Conservation (phyloP, 148 eudicot species). For the Selenicereus undatus region DNA sequence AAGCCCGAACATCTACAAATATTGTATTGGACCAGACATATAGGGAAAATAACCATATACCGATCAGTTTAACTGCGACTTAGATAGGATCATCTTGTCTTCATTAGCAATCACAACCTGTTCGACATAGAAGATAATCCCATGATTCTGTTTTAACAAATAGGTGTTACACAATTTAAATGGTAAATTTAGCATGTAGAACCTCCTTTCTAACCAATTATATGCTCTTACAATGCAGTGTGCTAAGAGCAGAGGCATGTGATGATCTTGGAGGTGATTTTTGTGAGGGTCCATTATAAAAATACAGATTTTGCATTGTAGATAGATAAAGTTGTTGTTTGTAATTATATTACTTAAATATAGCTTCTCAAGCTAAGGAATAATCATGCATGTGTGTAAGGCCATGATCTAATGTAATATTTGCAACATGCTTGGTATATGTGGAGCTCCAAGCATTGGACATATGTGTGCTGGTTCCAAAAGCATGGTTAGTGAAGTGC, state of each 20-base stretch:
- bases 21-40: too few species aligned
- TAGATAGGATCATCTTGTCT: too few species aligned
- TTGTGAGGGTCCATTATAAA: slow-evolving; percentile 47
- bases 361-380: not conserved
- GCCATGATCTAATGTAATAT: not conserved
- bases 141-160: not conserved
- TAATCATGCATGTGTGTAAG: not conserved
- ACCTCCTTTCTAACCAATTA: not conserved
- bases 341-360: not conserved
- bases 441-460: not conserved
- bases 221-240: slow-evolving; percentile 31
- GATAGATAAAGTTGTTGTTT: not conserved
- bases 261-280: slow-evolving; percentile 83
- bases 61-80: too few species aligned
- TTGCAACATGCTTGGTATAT: not conserved
- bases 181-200: not conserved
- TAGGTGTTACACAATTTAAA: not conserved
- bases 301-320: not conserved
- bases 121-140: too few species aligned
- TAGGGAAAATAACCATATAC: too few species aligned
- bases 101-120: too few species aligned
- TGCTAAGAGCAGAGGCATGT: slow-evolving; percentile 59
- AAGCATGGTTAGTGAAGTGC: too few species aligned
- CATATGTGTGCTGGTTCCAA: too few species aligned
- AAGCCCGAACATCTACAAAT: too few species aligned